phyloP scores from a whole-genome alignment of 2,329 filamentous ascomycete genomes.

The Dothidotthia symphoricarpi region DNA sequence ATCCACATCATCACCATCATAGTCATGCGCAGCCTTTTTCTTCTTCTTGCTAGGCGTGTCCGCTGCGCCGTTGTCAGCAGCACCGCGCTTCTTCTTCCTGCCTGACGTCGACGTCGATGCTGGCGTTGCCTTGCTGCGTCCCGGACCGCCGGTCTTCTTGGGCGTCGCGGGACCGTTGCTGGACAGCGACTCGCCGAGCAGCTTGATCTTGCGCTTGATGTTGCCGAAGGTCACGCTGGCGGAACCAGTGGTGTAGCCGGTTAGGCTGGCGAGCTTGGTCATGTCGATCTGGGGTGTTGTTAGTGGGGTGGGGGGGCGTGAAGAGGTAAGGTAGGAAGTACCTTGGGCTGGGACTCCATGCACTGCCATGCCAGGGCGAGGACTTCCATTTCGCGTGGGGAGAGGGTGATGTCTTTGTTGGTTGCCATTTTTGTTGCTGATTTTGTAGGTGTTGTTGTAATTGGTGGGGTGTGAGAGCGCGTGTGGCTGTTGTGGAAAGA shows the following conservation, averaged over 20 bases:
- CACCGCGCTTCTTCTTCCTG: conserved; percentile 15
- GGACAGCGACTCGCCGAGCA: conserved; percentile 7
- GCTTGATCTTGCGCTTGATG: conserved; percentile 34
- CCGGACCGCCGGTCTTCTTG: conserved; percentile 13
- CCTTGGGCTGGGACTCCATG: conserved; percentile 35
- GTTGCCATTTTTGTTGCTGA: conserved; percentile 10
- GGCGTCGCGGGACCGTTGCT: conserved; percentile 14
- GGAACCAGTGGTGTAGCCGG: conserved; percentile 26
- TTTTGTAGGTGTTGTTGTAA: conserved; percentile 1
- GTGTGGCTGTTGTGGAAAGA: conserved; percentile 3
- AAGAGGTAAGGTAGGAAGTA: conserved; percentile 5
- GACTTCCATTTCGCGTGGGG: conserved; percentile 30
- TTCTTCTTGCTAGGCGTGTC: conserved; percentile 17
- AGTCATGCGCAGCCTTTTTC: conserved; percentile 1
- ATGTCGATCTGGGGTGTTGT: conserved; percentile 9
- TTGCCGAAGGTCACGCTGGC: conserved; percentile 32
- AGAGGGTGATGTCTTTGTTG: conserved; percentile 12
- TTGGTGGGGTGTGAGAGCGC: conserved; percentile 3
- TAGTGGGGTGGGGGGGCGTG: neutral
- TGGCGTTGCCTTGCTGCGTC: conserved; percentile 1
- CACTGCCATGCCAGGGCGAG: conserved; percentile 39
- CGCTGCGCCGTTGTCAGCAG: conserved; percentile 1
- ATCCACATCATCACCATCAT: conserved; percentile 10
- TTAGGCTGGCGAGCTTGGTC: conserved; percentile 14
- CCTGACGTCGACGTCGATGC: conserved; percentile 10